Base-by-base conservation (phyloP, 305 asterid species). In the Fraxinus sp. region DNA sequence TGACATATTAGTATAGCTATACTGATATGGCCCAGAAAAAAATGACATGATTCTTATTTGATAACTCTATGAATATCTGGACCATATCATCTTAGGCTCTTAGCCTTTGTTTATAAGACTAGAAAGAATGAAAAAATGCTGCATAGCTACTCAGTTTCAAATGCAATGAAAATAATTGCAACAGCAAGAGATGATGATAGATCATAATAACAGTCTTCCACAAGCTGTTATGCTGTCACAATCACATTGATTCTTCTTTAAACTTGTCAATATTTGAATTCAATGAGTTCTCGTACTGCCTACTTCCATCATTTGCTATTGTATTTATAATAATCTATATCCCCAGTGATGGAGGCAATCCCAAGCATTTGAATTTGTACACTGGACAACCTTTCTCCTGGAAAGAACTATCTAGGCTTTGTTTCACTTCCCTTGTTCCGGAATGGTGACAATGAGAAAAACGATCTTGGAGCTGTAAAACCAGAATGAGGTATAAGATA, bases 371-470 rank as follows among this genome's bases (percentile, higher is more conserved):
- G 77, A 82, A 5, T 30, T 9, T 64, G 33, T 64, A 83, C 86
- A 64, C 28, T 76, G 64, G 35, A 80, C 75, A 41, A 80, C 36
- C 33, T 64, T 64, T 72, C 79, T 49, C 68, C 55, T 37, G 30
- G 78, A 77, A 80, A 79, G 28, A 59, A 73, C 83, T 88, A 95
- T 91, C 98, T 89, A 75, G 92, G 94, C 86, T 95, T 96, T 16
- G 95, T 88, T 77, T 96, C 99, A 72, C 91, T 91, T 86, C 96
- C 98, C 86, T 96, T 96, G 93, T 95, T 93, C 89, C 98, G 88
- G 84, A 95, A 96, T 74, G 97, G 81, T 1, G 99, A 91, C 36
- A 93, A 87, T 66, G 97, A 96, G 92, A 95, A 93, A 84, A 95
- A 96, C 43, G 98, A 93, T 85, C 96, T 90, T 28, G 98, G 93